Evolutionary conservation across 805 yeast genomes (phyloP).

Genomic region (Kuraishia cidri): DNA sequence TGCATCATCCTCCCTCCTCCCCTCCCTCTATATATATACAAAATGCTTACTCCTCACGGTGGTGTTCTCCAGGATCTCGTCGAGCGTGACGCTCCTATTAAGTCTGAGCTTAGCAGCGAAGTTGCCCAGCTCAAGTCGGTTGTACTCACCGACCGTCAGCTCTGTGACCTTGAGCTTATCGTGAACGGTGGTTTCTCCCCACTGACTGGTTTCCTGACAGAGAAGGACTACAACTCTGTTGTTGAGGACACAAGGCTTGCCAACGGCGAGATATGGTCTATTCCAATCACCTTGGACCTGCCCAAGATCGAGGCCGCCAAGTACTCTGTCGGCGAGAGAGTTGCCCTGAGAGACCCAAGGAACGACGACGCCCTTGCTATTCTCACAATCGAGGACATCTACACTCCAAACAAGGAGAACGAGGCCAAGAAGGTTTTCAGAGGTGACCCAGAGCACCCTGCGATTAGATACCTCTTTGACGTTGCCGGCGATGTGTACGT

Average conservation of each 20-base stretch:
- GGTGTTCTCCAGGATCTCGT: conserved; percentile 81
- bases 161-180: conserved; percentile 89
- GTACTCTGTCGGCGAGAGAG: conserved; percentile 46
- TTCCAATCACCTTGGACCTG: conserved; percentile 88
- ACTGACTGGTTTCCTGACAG: conserved; percentile 53
- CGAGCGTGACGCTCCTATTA: conserved; percentile 66
- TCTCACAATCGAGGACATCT: conserved; percentile 69
- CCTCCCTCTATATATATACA: no score
- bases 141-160: conserved; percentile 72
- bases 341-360: conserved; percentile 73
- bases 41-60: conserved; percentile 84
- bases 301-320: conserved; percentile 35
- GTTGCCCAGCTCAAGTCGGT: conserved; percentile 38
- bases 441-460: conserved; percentile 97
- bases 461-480: conserved; percentile 62
- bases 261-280: conserved; percentile 79
- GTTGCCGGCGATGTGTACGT: conserved; percentile 76
- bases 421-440: conserved; percentile 88
- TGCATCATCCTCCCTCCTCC: no score
- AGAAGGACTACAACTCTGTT: conserved; percentile 62
- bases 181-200: conserved; percentile 94
- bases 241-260: conserved; percentile 62
- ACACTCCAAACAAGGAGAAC: conserved; percentile 65
- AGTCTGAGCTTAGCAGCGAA: conserved; percentile 47
- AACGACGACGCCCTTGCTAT: conserved; percentile 76